phyloP scores from a whole-genome alignment of 2,329 filamentous ascomycete genomes.

The Diaporthe vaccinii region DNA sequence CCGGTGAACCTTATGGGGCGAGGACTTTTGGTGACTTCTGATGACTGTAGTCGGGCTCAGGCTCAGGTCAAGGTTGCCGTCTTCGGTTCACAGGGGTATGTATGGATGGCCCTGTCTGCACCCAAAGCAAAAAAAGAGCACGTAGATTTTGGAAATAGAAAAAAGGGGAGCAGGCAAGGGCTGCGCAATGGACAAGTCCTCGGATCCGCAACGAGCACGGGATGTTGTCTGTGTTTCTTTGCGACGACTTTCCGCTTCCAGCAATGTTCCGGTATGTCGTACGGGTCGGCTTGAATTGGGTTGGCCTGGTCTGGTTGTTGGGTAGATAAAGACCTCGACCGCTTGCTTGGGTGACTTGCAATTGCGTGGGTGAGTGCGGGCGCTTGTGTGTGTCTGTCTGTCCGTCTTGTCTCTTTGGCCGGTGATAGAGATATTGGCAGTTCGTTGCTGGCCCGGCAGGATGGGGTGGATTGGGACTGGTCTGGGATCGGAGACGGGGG shows the following conservation, averaged over 20 bases:
- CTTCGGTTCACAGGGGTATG: conserved; percentile 9
- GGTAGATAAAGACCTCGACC: conserved; percentile 16
- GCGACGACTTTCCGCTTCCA: conserved; percentile 19
- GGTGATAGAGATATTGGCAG: conserved; percentile 24
- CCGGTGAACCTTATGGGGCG: conserved; percentile 23
- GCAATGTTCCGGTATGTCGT: conserved; percentile 18
- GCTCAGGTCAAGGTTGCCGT: conserved; percentile 1
- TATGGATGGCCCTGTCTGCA: conserved; percentile 19
- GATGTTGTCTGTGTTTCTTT: conserved; percentile 9
- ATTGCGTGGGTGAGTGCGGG: not conserved
- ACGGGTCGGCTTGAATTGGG: conserved; percentile 6
- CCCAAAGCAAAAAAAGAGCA: conserved; percentile 5
- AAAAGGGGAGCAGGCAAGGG: not conserved
- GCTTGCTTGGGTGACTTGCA: conserved; percentile 12
- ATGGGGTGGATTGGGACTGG: not conserved
- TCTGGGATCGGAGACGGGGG: not conserved
- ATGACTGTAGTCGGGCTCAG: not conserved
- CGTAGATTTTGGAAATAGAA: not conserved
- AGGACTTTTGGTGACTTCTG: conserved; percentile 7
- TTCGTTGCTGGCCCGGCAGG: conserved; percentile 11
- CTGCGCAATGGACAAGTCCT: not conserved
- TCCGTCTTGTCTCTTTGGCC: conserved; percentile 14
- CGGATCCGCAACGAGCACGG: conserved; percentile 2
- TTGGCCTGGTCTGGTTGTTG: conserved; percentile 1
- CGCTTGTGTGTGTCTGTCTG: not conserved